Evolutionary conservation across 352 stramenopile genomes (phyloP).

Genomic region (Bremia lactucae): DNA sequence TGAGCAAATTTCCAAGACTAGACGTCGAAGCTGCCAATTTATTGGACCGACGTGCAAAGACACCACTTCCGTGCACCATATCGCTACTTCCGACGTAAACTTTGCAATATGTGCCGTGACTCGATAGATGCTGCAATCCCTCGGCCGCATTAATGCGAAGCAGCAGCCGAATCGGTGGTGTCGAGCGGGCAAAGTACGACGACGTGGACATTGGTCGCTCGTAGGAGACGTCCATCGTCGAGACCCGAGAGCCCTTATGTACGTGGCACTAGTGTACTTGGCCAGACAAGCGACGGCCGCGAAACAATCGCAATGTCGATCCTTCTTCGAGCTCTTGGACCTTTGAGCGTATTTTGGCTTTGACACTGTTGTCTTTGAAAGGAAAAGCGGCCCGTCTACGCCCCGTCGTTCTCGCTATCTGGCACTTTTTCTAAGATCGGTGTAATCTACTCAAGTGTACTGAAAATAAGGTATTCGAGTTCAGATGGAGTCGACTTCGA

Average conservation of each 20-base stretch:
- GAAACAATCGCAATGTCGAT: neutral
- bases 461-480: slow-evolving; percentile 2
- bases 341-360: slow-evolving; percentile 17
- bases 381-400: slow-evolving; percentile 7
- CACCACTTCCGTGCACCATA: slow-evolving; percentile 28
- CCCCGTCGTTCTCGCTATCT: slow-evolving; percentile 13
- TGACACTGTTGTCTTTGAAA: slow-evolving; percentile 13
- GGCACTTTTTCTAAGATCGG: slow-evolving; percentile 2
- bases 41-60: slow-evolving; percentile 30
- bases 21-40: slow-evolving; percentile 21
- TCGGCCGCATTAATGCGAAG: slow-evolving; percentile 58
- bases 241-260: too few relatives aligned
- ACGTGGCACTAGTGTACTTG: slow-evolving; percentile 9
- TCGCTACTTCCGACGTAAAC: slow-evolving; percentile 47
- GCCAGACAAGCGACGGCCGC: slow-evolving; percentile 11
- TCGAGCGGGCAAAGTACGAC: slow-evolving; percentile 23
- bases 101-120: slow-evolving; percentile 65
- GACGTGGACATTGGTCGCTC: slow-evolving; percentile 27
- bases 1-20: slow-evolving; percentile 14
- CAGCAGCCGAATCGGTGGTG: slow-evolving; percentile 28
- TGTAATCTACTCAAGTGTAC: neutral
- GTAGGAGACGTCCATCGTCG: slow-evolving; percentile 11
- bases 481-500: slow-evolving; percentile 2
- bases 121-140: slow-evolving; percentile 47
- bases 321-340: slow-evolving; percentile 4